A percentile compares a stretch with the other conserved stretches of the same genome.
Conservation (phyloP, 2,329 filamentous ascomycete species). For the Xylariaceae sp. region DNA sequence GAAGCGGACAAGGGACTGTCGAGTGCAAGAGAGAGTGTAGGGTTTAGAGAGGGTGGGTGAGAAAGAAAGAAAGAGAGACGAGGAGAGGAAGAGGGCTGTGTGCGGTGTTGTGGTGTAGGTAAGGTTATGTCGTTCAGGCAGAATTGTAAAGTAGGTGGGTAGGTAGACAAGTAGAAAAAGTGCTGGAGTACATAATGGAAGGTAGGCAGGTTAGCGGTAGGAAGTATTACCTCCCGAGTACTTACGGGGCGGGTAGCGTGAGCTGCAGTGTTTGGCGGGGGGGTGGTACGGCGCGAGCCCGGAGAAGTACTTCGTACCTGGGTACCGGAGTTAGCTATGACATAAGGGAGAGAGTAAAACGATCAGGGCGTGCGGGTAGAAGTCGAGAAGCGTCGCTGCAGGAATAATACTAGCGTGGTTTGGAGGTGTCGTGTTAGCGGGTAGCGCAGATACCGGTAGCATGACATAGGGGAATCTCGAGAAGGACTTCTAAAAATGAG, state of each 20-base stretch:
- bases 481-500: constrained; percentile 1
- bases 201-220: neutral
- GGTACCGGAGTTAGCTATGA: too few species aligned
- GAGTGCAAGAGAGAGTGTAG: neutral
- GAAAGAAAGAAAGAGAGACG: neutral
- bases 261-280: neutral
- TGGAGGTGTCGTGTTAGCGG: too few species aligned
- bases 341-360: too few species aligned
- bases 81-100: neutral
- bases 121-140: neutral
- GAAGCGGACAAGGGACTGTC: neutral
- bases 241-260: neutral
- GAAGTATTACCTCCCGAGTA: neutral
- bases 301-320: too few species aligned
- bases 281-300: too few species aligned
- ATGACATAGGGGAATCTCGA: neutral
- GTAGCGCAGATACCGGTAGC: constrained; percentile 1
- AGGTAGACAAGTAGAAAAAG: neutral
- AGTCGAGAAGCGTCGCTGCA: too few species aligned
- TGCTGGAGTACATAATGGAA: neutral
- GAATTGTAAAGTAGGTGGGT: neutral
- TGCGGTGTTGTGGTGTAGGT: neutral
- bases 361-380: too few species aligned
- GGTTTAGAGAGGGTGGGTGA: too few species aligned
- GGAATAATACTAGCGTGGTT: too few species aligned